Conservation (phyloP, 345 rosid genomes). For the Xanthoceras sorbifolium region DNA sequence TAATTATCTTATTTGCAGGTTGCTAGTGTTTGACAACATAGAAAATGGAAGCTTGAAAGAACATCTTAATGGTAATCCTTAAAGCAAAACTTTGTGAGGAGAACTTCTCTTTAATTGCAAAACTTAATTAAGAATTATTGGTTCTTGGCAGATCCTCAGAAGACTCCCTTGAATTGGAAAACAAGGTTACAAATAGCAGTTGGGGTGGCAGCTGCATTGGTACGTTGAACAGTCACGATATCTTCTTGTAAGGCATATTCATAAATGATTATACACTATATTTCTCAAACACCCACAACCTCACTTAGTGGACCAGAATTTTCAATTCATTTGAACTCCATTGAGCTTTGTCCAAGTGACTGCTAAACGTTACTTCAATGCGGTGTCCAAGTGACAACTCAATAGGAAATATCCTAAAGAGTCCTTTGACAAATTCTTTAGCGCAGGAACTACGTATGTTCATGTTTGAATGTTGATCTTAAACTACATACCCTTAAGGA, state of each 20-base stretch:
- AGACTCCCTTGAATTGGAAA: constrained; percentile 90
- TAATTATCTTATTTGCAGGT: constrained; percentile 43
- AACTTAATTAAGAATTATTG: constrained; percentile 1
- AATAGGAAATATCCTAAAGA: too few relatives aligned
- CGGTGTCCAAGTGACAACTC: not conserved
- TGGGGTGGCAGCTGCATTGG: constrained; percentile 96
- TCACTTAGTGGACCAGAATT: not conserved
- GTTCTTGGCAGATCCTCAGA: constrained; percentile 78
- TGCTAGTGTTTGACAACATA: constrained; percentile 72
- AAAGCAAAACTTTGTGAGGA: constrained; percentile 12
- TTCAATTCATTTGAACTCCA: not conserved
- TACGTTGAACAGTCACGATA: constrained; percentile 36
- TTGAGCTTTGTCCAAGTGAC: not conserved
- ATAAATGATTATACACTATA: not conserved
- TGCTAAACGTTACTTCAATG: not conserved
- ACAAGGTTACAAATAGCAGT: constrained; percentile 73
- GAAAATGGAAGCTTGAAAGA: constrained; percentile 94
- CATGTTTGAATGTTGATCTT: not conserved
- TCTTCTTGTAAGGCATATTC: not conserved
- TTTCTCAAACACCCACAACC: too few relatives aligned
- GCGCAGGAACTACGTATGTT: not conserved
- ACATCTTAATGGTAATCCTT: constrained; percentile 69
- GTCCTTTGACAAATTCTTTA: too few relatives aligned
- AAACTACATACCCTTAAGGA: too few relatives aligned
- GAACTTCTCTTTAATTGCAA: constrained; percentile 4